A percentile compares a stretch with the other conserved stretches of the same genome.
Conservation (phyloP, 2,329 filamentous ascomycete species). For the Monascus ruber region DNA sequence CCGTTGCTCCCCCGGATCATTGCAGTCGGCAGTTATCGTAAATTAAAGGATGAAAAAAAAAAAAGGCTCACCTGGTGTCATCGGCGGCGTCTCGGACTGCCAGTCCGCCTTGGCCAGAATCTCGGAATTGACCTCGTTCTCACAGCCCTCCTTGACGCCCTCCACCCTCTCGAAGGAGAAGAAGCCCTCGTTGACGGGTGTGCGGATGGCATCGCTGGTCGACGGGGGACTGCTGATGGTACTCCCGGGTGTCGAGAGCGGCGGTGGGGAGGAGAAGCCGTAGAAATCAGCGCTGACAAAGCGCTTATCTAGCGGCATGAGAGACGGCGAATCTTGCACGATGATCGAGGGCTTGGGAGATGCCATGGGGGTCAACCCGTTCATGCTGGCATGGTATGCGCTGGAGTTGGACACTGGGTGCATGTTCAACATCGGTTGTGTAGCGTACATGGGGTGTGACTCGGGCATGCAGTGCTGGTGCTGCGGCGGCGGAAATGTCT, state of each 20-base stretch:
- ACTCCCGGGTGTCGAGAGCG: conserved; percentile 75
- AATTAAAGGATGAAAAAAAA: neutral
- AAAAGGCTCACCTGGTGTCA: conserved; percentile 71
- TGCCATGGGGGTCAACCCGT: conserved; percentile 53
- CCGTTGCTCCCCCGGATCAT: too few species aligned
- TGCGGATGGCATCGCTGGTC: conserved; percentile 63
- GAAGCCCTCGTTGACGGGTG: conserved; percentile 72
- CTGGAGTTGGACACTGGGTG: conserved; percentile 32
- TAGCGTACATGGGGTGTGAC: conserved; percentile 26
- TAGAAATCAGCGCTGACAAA: conserved; percentile 51
- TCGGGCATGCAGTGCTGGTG: conserved; percentile 15
- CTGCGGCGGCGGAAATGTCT: conserved; percentile 16
- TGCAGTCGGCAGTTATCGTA: too few species aligned
- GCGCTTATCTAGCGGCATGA: conserved; percentile 62
- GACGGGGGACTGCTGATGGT: conserved; percentile 73
- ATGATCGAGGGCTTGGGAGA: conserved; percentile 70
- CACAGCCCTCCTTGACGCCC: conserved; percentile 58
- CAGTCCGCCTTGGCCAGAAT: conserved; percentile 64
- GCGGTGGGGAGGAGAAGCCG: conserved; percentile 75
- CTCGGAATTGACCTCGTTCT: conserved; percentile 60
- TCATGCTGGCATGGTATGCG: conserved; percentile 30
- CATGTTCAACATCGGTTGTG: conserved; percentile 35
- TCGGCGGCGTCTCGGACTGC: conserved; percentile 68
- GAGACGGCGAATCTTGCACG: conserved; percentile 43
- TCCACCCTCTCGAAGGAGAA: conserved; percentile 58